Evolutionary conservation across 2,329 filamentous ascomycete species (phyloP).

Genomic region (Ramichloridium luteum): DNA sequence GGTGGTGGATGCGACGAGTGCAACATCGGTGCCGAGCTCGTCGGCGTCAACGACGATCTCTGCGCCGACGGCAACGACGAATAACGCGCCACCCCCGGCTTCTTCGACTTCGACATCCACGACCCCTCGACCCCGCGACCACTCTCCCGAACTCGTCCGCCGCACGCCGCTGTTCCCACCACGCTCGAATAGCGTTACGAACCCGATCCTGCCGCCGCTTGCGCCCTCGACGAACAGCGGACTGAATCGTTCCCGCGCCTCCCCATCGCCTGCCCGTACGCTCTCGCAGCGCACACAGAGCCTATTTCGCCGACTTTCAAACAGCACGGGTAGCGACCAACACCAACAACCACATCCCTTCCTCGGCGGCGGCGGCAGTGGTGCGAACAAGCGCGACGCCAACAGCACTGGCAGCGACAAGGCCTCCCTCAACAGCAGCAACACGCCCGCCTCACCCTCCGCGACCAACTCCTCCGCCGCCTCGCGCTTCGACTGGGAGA

Average conservation of each 20-base stretch:
- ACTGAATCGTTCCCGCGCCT: conserved; percentile 9
- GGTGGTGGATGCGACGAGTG: conserved; percentile 10
- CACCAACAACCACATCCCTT: too few species aligned
- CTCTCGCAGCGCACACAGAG: conserved; percentile 21
- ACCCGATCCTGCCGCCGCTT: not conserved
- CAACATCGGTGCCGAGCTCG: too few species aligned
- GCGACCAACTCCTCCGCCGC: too few species aligned
- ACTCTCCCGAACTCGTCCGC: not conserved
- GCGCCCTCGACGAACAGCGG: not conserved
- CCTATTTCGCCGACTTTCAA: conserved; percentile 24
- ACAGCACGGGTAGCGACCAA: conserved; percentile 12
- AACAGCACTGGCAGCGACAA: too few species aligned
- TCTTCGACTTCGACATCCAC: not conserved
- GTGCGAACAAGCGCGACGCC: too few species aligned
- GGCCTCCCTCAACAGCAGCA: too few species aligned
- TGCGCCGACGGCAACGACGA: conserved; percentile 1
- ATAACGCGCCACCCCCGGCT: too few species aligned
- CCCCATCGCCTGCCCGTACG: conserved; percentile 16
- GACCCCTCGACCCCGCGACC: conserved; percentile 1
- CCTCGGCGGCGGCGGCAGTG: not conserved
- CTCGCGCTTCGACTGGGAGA: conserved; percentile 3
- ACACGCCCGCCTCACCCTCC: too few species aligned
- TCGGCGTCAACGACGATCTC: conserved; percentile 2
- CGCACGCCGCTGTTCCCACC: conserved; percentile 1
- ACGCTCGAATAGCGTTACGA: not conserved